These are phyloP conservation scores for Penicillium crystallinum DNA, from an alignment of 495 filamentous ascomycete genomes.

Conservation along the genomic window DNA sequence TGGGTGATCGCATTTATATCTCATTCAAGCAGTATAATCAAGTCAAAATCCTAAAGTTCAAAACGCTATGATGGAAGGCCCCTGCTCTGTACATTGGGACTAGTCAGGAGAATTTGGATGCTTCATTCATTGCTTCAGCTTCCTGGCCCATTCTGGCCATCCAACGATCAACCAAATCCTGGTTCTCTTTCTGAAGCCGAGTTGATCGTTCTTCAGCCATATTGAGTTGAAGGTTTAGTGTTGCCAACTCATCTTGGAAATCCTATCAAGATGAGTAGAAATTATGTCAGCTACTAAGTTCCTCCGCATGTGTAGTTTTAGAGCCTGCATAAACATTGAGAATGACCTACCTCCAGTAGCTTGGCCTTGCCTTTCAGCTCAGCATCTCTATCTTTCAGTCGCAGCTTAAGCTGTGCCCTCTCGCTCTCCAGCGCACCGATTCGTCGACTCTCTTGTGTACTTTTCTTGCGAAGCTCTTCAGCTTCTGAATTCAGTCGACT, in stretches of 20 bases:
- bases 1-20: too few relatives aligned
- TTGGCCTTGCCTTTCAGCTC: constrained; percentile 79
- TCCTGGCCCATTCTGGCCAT: constrained; percentile 82
- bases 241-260: constrained; percentile 85
- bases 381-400: constrained; percentile 74
- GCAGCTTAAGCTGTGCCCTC: constrained; percentile 51
- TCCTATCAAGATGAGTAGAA: constrained; percentile 41
- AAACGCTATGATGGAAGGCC: neutral
- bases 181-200: constrained; percentile 73
- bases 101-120: constrained; percentile 40
- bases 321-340: neutral
- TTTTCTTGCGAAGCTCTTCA: constrained; percentile 53
- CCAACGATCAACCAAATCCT: constrained; percentile 83
- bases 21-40: neutral
- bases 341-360: constrained; percentile 59
- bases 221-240: constrained; percentile 80
- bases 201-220: constrained; percentile 68
- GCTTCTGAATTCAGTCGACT: constrained; percentile 56
- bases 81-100: neutral
- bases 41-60: neutral
- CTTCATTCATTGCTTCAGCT: constrained; percentile 81
- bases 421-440: constrained; percentile 61
- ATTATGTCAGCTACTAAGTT: constrained; percentile 3
- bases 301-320: neutral
- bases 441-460: constrained; percentile 47